Evolutionary conservation across 2,329 filamentous ascomycete species (phyloP).

Genomic region (Diaporthe sp.): DNA sequence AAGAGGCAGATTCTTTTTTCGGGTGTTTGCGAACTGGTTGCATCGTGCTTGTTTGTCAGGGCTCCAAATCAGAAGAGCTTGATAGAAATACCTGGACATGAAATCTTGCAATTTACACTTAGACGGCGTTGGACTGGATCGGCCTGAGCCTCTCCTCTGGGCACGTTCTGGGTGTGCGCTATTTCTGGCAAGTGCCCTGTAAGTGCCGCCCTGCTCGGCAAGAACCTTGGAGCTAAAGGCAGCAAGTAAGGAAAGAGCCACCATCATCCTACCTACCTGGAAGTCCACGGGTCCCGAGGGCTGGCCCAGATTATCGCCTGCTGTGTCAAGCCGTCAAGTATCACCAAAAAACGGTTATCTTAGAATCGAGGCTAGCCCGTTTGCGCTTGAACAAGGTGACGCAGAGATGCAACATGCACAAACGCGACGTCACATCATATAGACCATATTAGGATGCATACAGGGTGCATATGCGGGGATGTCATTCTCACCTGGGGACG

Average conservation of each 20-base stretch:
- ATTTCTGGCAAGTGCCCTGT: slow-evolving; percentile 23
- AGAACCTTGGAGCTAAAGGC: background rate
- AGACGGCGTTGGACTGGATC: background rate
- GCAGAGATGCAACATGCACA: background rate
- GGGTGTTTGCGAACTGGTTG: background rate
- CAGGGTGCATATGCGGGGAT: background rate
- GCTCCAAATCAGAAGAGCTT: background rate
- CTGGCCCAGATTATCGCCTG: background rate
- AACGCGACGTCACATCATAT: slow-evolving; percentile 5
- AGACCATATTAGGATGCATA: background rate
- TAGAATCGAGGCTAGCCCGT: background rate
- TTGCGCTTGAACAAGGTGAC: background rate
- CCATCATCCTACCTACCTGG: background rate
- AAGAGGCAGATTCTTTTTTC: background rate
- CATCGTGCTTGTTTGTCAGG: slow-evolving; percentile 6
- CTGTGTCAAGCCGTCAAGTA: background rate
- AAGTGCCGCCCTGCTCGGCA: background rate
- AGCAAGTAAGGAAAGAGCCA: background rate
- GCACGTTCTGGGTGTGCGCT: background rate
- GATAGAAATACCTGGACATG: background rate
- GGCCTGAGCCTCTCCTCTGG: background rate
- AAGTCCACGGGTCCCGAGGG: slow-evolving; percentile 14
- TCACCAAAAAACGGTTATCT: background rate
- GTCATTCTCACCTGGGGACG: background rate
- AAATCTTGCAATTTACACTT: background rate